Base-by-base conservation (phyloP, 805 yeast species). In the Metschnikowia lunata region DNA sequence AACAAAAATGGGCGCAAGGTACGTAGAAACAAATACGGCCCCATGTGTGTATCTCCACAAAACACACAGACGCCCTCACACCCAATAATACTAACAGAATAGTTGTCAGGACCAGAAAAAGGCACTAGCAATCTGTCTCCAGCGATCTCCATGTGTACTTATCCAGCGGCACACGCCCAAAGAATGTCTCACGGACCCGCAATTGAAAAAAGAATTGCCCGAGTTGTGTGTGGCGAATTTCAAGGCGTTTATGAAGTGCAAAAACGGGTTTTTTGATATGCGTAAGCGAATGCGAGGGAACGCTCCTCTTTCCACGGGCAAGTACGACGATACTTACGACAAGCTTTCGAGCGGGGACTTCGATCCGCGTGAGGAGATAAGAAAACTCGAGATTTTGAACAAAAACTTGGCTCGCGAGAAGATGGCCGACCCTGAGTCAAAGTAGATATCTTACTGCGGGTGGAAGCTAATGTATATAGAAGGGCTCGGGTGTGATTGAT, bases 91-190 rank as follows among this genome's bases (percentile, higher is more conserved):
- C 45, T 42, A 43, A 38, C 42, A 8, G 23, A 14, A 6, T 47
- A 89, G 96, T 74, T 91, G 99, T 64, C 84, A 86, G 59, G 99
- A 91, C 64, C 95, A 91, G 61, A 80, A 90, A 58, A 88, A 80
- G 56, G 96, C 95, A n/a, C 87, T 93, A 46, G 98, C 98, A 8
- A 82, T 91, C 15, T 91, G 99, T 62, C 75, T 91, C 39, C 99
- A 91, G 63, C 78, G 97, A 59, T 89, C 97, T 6, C 98, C 98
- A 12, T 91, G 99, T 64, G 99, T 91, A 40, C 74, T 91, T 69
- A 76, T 91, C 18, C 87, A 93, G 49, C 75, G 99, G 52, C 76
- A 93, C 64, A 87, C 87, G 1, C 98, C 98, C 3, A 83, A 88
- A 49, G 83, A 88, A 46, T 91, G 99, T 60, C 64, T 90, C 15